Base-by-base conservation (phyloP, 176 grass and related monocot species). In the Secale cereale region DNA sequence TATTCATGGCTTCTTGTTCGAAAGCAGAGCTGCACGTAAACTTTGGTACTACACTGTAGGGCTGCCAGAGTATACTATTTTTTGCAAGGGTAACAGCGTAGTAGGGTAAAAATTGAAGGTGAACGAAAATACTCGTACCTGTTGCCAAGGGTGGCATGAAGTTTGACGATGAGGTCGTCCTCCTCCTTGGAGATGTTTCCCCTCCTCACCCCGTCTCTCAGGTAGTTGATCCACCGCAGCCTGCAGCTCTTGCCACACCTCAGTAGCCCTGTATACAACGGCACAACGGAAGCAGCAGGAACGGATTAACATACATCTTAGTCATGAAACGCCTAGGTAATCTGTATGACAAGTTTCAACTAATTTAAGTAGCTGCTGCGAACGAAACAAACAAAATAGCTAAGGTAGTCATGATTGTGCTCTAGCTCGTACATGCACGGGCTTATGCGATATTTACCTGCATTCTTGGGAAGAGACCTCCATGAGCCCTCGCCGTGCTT, bases 381-480 rank as follows among this genome's bases (percentile, higher is more conserved):
- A 19, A 45, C 30, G 30, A 31, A 31, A 45, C n/a, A 16, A 32
- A 80, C 14, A 54, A 46, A 39, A 15, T 0, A n/a, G 27, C 27
- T 11, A 6, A 65, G 30, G 13, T 35, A 68, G 17, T 16, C 28
- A 26, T 61, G 57, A 50, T 50, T 0, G 26, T 61, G n/a, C 2
- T 57, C 19, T 57, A 52, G 54, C 2, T 57, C 19, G 13, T 31
- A 81, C 48, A 52, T 52, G 48, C 48, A 52, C 16, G 48, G 16
- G 48, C 16, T 52, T 52, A 52, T 52, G 48, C 48, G 2, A 52
- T 52, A 7, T 3, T 26, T 81, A 97, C 93, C 95, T 87, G 95
- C 93, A 92, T 98, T 95, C 89, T 95, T 95, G 70, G 95, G 95
- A 26, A 98, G 87, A 43, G 95, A 93, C 70, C 93, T 86, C 95